These are phyloP conservation scores for Citrus unshiu DNA, from an alignment of 345 rosid species.

Conservation along the genomic window DNA sequence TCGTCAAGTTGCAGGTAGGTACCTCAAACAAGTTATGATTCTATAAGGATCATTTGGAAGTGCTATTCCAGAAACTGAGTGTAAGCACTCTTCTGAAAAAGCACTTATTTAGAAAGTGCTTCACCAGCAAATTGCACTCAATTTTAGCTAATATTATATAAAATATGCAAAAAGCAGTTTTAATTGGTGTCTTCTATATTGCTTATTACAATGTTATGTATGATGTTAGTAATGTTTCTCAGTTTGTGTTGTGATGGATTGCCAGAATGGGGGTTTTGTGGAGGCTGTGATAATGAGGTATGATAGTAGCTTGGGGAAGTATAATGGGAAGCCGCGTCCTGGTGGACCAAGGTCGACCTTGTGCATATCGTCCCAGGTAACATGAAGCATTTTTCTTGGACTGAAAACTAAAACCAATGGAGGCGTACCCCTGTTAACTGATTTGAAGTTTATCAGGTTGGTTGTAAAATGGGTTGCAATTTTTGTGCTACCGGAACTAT, in stretches of 20 bases:
- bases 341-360: slow-evolving; percentile 82
- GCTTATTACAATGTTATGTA: background rate
- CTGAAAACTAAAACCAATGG: background rate
- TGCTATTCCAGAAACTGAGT: background rate
- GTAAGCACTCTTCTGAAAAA: background rate
- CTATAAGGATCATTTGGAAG: background rate
- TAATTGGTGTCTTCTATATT: background rate
- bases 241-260: background rate
- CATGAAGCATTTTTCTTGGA: background rate
- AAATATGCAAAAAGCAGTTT: background rate
- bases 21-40: background rate
- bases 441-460: slow-evolving; percentile 50
- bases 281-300: slow-evolving; percentile 96
- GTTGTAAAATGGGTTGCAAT: slow-evolving; percentile 98
- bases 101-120: background rate
- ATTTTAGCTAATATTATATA: background rate
- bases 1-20: slow-evolving; percentile 72
- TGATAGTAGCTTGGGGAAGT: slow-evolving; percentile 79
- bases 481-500: slow-evolving; percentile 98
- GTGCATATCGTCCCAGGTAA: slow-evolving; percentile 93
- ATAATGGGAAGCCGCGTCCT: slow-evolving; percentile 80
- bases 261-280: slow-evolving; percentile 75
- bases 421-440: background rate
- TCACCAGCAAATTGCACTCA: background rate
- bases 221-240: background rate